Evolutionary conservation across 768 basidiomycete genomes (phyloP), one percentile per base, ranked within the genome.

Genomic region (Boletellus ananas): DNA sequence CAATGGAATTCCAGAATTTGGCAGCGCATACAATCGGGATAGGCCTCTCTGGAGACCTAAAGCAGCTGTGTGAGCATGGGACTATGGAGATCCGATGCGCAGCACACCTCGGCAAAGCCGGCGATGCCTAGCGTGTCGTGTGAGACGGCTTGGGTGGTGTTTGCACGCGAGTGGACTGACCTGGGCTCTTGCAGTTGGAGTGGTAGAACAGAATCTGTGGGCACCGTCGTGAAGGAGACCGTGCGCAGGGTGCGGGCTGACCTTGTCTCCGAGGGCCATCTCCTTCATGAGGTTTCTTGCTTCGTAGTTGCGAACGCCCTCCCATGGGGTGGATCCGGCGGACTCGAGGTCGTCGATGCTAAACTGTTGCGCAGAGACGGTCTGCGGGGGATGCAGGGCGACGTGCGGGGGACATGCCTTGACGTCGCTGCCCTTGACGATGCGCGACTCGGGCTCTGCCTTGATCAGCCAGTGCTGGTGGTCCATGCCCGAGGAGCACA

Each of bases 371-470:
- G 18, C 14, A 50, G 23, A 50, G 38, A 38, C 33, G 4, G 21
- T 52, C 25, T 47, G 43, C 20, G 29, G 21, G 7, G 38, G 3
- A 17, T 34, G 29, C 27, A 33, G 17, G 20, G 33, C 11, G 13
- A 27, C 14, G 16, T 14, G 33, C n/a, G 45, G 18, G 45, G 18
- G 36, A 47, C 68, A 40, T 56, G 75, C 90, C 77, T 88, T 91
- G 56, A 94, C 88, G 55, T 94, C 90, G 58, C 85, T 88, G 38
- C 90, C 90, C 65, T 90, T 93, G 37, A 89, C 87, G 40, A 91
- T 61, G 47, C 90, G 84, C 14, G 88, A 80, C 52, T 92, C 85
- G 9, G 90, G 90, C 65, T 92, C 90, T 4, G 90, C 90, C 67
- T 93, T 92, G 68, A 90, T 78, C 20, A 93, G 77, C 87, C 90